These are phyloP conservation scores for Orbilia oligospora DNA, from an alignment of 2,329 filamentous ascomycete genomes.

Conservation along the genomic window DNA sequence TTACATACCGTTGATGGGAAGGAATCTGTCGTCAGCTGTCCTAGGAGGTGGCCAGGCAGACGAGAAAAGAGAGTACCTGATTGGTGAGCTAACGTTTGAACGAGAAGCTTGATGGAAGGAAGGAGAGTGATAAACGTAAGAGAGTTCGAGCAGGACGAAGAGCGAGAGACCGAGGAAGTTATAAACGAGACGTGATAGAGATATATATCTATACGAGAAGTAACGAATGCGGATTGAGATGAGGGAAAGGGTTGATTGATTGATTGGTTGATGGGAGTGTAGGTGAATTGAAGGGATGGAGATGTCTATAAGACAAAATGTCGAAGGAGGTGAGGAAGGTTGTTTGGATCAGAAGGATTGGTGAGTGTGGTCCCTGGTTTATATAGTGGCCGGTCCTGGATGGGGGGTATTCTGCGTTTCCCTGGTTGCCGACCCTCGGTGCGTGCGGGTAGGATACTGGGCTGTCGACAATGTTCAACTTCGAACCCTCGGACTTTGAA, in stretches of 20 bases:
- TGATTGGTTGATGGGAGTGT: no score
- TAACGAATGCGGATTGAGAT: not conserved
- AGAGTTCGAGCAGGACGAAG: not conserved
- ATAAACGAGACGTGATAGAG: no score
- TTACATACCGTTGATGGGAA: slow-evolving; percentile 11
- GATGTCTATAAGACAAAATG: not conserved
- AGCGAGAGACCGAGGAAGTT: not conserved
- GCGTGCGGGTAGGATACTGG: not conserved
- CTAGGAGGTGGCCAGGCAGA: not conserved
- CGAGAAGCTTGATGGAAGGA: not conserved
- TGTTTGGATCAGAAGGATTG: not conserved
- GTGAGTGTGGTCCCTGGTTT: not conserved
- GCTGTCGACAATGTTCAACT: not conserved
- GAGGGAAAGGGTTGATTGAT: not conserved
- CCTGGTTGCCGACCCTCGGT: not conserved
- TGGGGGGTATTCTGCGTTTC: not conserved
- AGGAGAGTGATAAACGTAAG: not conserved
- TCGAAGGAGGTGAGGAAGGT: not conserved
- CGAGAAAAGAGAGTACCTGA: not conserved
- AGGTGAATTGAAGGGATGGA: not conserved
- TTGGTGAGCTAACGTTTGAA: slow-evolving; percentile 2
- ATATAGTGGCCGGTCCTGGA: not conserved
- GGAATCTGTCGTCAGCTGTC: slow-evolving; percentile 14
- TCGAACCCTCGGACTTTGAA: not conserved
- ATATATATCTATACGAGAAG: not conserved